Conservation (phyloP, 345 rosid genomes). For the Gossypioides kirkii region DNA sequence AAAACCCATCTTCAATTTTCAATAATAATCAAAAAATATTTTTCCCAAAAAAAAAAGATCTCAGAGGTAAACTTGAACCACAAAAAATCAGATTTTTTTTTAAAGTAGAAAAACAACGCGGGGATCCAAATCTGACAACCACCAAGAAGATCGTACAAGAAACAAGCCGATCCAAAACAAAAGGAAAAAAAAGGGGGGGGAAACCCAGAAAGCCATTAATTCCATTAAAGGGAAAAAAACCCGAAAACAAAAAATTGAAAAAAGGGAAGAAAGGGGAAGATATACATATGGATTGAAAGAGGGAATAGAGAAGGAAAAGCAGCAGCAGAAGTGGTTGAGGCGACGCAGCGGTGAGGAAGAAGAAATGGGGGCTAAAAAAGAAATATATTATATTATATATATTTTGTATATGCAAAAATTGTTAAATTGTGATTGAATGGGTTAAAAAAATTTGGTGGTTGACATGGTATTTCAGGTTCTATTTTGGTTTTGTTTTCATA, state of each 20-base stretch:
- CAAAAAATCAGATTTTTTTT: background rate
- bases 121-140: slow-evolving; percentile 9
- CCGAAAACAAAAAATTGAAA: background rate
- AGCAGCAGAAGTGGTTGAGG: background rate
- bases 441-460: background rate
- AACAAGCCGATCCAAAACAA: slow-evolving; percentile 25
- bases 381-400: background rate
- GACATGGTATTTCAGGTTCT: background rate
- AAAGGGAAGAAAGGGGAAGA: background rate
- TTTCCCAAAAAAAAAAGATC: background rate
- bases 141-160: slow-evolving; percentile 12
- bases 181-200: background rate
- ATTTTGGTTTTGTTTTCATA: no score
- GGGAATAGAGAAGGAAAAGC: slow-evolving; percentile 11
- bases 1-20: background rate
- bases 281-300: slow-evolving; percentile 24
- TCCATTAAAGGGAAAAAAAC: background rate
- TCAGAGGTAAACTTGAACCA: background rate
- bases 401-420: background rate
- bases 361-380: background rate
- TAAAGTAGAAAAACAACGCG: background rate
- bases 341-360: background rate
- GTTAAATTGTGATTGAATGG: background rate
- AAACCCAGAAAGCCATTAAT: background rate
- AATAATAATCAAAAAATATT: background rate